A percentile compares a stretch with the other conserved stretches of the same genome.
These are phyloP conservation scores for Taiozyma onychis DNA, from an alignment of 1,139 yeast genomes.

Conservation along the genomic window DNA sequence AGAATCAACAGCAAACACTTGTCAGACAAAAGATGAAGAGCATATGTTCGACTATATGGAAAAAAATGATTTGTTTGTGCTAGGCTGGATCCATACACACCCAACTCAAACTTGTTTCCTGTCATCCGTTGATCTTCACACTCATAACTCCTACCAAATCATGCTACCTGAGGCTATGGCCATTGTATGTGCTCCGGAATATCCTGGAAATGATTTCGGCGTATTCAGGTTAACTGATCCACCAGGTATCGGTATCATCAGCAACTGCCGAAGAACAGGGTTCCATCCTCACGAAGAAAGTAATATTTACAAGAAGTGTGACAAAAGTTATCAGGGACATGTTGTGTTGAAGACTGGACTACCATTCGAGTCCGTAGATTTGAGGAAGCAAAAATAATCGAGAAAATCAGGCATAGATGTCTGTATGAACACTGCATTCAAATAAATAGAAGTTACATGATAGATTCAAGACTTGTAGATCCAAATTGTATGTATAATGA, in stretches of 20 bases:
- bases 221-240: slow-evolving; percentile 56
- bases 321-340: slow-evolving; percentile 39
- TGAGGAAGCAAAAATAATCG: slow-evolving; percentile 24
- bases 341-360: slow-evolving; percentile 37
- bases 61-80: slow-evolving; percentile 43
- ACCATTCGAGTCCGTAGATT: slow-evolving; percentile 41
- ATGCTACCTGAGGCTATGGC: slow-evolving; percentile 67
- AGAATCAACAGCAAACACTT: slow-evolving; percentile 51
- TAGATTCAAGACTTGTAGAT: not conserved
- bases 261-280: slow-evolving; percentile 38
- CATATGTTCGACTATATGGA: slow-evolving; percentile 47
- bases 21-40: slow-evolving; percentile 52
- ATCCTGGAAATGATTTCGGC: slow-evolving; percentile 40
- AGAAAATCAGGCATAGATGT: not conserved
- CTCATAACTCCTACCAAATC: slow-evolving; percentile 57
- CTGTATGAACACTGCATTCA: not conserved
- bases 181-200: slow-evolving; percentile 51
- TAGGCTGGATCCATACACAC: slow-evolving; percentile 69
- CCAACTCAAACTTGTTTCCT: slow-evolving; percentile 62
- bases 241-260: slow-evolving; percentile 48
- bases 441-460: not conserved
- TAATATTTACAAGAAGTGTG: slow-evolving; percentile 41
- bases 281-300: slow-evolving; percentile 55
- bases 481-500: not conserved
- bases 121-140: slow-evolving; percentile 56